Base-by-base conservation (phyloP, 352 stramenopile genomes). In the Phytophthora uliginosa region DNA sequence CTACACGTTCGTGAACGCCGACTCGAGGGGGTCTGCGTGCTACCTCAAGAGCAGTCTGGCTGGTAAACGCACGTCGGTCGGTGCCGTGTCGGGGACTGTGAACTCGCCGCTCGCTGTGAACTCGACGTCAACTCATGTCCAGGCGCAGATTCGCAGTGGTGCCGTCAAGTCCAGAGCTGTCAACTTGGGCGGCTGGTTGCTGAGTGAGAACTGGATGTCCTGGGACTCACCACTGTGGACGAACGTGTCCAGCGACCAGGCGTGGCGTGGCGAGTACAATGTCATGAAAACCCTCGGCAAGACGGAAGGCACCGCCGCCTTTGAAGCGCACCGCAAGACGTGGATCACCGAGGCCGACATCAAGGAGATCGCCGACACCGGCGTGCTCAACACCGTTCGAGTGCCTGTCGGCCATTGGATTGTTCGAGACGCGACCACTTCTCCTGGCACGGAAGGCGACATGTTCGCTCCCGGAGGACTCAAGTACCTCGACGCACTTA, bases 401-500 rank as follows among this genome's bases (percentile, higher is more conserved):
- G 53, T 59, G 8, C 70, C 71, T 8, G 75, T 85, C 17, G 76
- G 78, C 8, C 81, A 71, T 31, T 85, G 71, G 71, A 83, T 85
- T 24, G 48, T 78, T 1, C 63, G 72, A 31, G 69, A 77, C 28
- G 69, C 31, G 15, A 64, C 55, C 26, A 64, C 42, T 59, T 31
- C n/a, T 3, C 45, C 13, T 36, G 42, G 42, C 60, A 59, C 34
- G 4, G 56, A 69, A 4, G 33, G 54, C 52, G 45, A 73, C 20
- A 40, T 70, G 45, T 76, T 70, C 40, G 70, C 70, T 3, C 60
- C 45, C 5, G 57, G 64, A 1, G 59, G 57, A n/a, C 68, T 88
- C 18, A 64, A 74, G 59, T 90, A 87, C 33, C 62, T 90, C 1
- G 83, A 90, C 66, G 56, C 34, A 52, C 74, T 86, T 47, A 83